These are phyloP conservation scores for Rosellinia necatrix DNA, from an alignment of 2,329 filamentous ascomycete genomes.

Conservation along the genomic window DNA sequence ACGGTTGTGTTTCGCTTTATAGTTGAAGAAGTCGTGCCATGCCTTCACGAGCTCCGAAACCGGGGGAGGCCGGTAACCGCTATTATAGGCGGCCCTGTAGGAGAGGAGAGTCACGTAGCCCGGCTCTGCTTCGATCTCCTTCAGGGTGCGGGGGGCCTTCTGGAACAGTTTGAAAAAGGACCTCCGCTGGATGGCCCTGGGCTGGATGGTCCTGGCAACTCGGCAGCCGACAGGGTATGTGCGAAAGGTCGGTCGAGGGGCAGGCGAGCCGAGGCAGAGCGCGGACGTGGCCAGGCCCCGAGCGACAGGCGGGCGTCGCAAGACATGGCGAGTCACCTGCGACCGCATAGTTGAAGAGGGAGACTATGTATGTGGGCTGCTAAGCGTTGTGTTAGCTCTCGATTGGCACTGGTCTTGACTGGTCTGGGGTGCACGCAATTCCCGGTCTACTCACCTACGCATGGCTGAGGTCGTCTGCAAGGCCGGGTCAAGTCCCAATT, in stretches of 20 bases:
- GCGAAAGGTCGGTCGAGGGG: constrained; percentile 35
- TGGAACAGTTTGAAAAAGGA: constrained; percentile 68
- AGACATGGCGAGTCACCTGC: constrained; percentile 44
- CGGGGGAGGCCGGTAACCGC: constrained; percentile 67
- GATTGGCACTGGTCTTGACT: constrained; percentile 10
- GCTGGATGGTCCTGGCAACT: constrained; percentile 41
- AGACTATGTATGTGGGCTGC: constrained; percentile 35
- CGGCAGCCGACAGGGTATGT: constrained; percentile 39
- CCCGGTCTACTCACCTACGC: constrained; percentile 34
- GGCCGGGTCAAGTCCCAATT: constrained; percentile 10
- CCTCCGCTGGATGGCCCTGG: constrained; percentile 48
- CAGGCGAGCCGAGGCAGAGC: constrained; percentile 16
- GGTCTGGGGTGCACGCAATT: neutral
- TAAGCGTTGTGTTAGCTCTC: constrained; percentile 31
- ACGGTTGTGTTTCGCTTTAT: constrained; percentile 53
- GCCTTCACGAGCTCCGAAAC: constrained; percentile 67
- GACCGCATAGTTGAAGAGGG: constrained; percentile 42
- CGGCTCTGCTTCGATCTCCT: constrained; percentile 67
- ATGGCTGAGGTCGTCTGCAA: constrained; percentile 34
- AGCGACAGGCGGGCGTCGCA: constrained; percentile 45
- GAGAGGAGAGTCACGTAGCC: constrained; percentile 75
- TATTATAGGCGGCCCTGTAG: constrained; percentile 64
- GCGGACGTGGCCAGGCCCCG: constrained; percentile 26
- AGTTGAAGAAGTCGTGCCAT: constrained; percentile 66
- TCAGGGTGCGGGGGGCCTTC: constrained; percentile 62